Base-by-base conservation (phyloP, 164 flowering plant genomes). In the Tinospora cordifolia region DNA sequence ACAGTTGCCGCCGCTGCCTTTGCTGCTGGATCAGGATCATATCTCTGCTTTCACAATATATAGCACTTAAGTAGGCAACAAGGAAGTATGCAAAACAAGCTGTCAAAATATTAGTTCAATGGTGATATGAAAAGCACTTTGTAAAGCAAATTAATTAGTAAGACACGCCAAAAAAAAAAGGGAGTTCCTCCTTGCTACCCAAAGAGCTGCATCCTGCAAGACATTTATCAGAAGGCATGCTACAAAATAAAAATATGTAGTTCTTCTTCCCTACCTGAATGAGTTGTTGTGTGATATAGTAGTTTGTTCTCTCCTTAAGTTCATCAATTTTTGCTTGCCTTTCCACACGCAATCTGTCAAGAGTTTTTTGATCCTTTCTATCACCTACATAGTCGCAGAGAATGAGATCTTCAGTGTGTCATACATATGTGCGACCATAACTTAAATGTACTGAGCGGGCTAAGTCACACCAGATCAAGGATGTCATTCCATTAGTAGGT, bases 1-100 rank as follows among this genome's bases (percentile, higher is more conserved):
- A 92, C 86, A 75, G 87, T 74, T 19, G 99, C 98, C 67, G 98
- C 99, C 57, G 98, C 98, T 71, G 99, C 99, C 79, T 89, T 92
- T 59, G 98, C 98, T 62, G 96, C 94, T 65, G 98, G 99, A 71
- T 94, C 98, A 34, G 95, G 83, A 75, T 90, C 99, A 71, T 90
- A 94, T 76, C 87, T 87, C 98, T 94, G 88, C 67, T 73, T 38
- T 46, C 11, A 72, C n/a, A n/a, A 69, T 67, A 3, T 24, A 30
- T 34, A 17, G 13, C 9, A n/a, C 40, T 21, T 24, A 44, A 26
- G 59, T n/a, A 15, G 3, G 15, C 59, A 51, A 12, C 59, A 51
- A 19, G n/a, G n/a, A n/a, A n/a, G 59, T 14, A 17, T 2, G 59
- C 59, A 15, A n/a, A 51, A 51, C 5, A 15, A 0, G 59, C 59